A percentile compares a stretch with the other conserved stretches of the same genome.
Evolutionary conservation across 1,284 basidiomycete genomes (phyloP).

Genomic region (Cutaneotrichosporon dermatis): DNA sequence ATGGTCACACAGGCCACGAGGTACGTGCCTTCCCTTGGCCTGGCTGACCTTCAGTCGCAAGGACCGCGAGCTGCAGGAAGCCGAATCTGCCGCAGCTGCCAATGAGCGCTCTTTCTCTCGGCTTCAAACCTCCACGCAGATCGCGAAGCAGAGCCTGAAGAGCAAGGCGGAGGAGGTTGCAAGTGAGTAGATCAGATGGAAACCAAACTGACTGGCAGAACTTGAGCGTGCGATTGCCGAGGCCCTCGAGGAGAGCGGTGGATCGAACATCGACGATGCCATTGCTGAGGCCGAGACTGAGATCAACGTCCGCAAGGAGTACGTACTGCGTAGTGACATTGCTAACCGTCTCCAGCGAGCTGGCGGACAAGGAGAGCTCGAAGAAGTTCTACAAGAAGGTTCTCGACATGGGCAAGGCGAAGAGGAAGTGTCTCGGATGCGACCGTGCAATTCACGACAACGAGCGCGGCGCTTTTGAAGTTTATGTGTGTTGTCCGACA

Average conservation of each 20-base stretch:
- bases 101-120: slow-evolving; percentile 60
- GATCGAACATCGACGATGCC: slow-evolving; percentile 55
- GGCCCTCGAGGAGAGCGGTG: slow-evolving; percentile 50
- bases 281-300: slow-evolving; percentile 58
- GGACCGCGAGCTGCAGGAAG: slow-evolving; percentile 59
- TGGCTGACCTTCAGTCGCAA: slow-evolving; percentile 55
- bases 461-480: slow-evolving; percentile 64
- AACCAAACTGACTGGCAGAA: slow-evolving; percentile 46
- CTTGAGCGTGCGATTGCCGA: slow-evolving; percentile 57
- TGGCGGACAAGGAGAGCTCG: slow-evolving; percentile 14
- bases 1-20: slow-evolving; percentile 59
- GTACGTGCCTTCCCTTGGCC: slow-evolving; percentile 50
- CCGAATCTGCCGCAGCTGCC: slow-evolving; percentile 55
- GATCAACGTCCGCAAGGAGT: slow-evolving; percentile 59
- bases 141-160: slow-evolving; percentile 59
- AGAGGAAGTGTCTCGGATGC: slow-evolving; percentile 72
- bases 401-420: slow-evolving; percentile 59
- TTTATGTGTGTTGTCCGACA: no score
- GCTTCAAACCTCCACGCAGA: slow-evolving; percentile 60
- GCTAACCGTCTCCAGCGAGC: slow-evolving; percentile 11
- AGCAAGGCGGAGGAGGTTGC: slow-evolving; percentile 62
- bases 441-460: slow-evolving; percentile 62
- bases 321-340: slow-evolving; percentile 21
- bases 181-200: slow-evolving; percentile 50
- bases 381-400: slow-evolving; percentile 60